Conservation (phyloP, 208 protist species). For the Phytomonas sp. region DNA sequence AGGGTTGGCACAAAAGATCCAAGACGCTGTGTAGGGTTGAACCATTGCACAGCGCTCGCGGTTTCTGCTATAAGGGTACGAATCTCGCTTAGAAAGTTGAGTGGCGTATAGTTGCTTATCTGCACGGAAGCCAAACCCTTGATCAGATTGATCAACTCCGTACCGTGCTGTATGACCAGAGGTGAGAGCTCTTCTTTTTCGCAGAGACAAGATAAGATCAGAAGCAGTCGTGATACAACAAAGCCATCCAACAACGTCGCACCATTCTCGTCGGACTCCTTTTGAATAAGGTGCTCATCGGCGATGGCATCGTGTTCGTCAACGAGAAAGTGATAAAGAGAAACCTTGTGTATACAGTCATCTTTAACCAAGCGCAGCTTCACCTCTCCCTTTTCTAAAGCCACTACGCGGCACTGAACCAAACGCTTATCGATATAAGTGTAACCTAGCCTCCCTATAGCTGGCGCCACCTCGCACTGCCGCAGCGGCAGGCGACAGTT, state of each 20-base stretch:
- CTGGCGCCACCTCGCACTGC: constrained; percentile 16
- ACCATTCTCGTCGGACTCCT: constrained; percentile 22
- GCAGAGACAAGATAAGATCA: constrained; percentile 78
- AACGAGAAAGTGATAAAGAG: constrained; percentile 40
- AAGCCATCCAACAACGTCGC: constrained; percentile 70
- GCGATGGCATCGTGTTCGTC: constrained; percentile 36
- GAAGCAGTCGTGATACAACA: constrained; percentile 73
- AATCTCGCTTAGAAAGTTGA: constrained; percentile 73
- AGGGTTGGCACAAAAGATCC: constrained; percentile 54
- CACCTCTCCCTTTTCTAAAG: constrained; percentile 27
- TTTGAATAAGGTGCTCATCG: constrained; percentile 44
- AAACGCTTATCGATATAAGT: constrained; percentile 54
- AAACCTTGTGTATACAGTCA: constrained; percentile 23
- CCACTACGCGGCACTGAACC: constrained; percentile 41
- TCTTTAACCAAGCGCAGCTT: constrained; percentile 28
- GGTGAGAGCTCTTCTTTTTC: constrained; percentile 62
- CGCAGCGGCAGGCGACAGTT: constrained; percentile 71
- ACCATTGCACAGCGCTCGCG: constrained; percentile 23
- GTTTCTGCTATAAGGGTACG: constrained; percentile 52
- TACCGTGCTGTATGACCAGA: constrained; percentile 45
- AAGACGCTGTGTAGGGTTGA: constrained; percentile 23
- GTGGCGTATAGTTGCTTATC: constrained; percentile 64
- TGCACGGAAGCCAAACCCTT: constrained; percentile 54
- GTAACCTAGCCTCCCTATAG: constrained; percentile 35
- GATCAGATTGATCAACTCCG: constrained; percentile 47